These are phyloP conservation scores for Penicillium lagena DNA, from an alignment of 495 filamentous ascomycete species.

Conservation along the genomic window DNA sequence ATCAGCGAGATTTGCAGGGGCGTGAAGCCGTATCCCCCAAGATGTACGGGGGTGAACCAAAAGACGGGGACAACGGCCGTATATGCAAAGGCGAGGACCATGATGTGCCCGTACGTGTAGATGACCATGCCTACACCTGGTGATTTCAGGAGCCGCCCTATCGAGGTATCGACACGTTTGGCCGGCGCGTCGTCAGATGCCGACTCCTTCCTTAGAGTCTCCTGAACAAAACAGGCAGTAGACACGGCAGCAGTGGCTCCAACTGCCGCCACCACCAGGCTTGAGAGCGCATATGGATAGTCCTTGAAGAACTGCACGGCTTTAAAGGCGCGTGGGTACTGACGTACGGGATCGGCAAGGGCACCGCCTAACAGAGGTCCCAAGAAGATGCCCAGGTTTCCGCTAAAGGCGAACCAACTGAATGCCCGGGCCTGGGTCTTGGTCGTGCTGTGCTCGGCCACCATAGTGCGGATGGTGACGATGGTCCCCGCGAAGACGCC, in stretches of 20 bases:
- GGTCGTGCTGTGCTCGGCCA: slow-evolving; percentile 60
- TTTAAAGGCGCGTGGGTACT: slow-evolving; percentile 51
- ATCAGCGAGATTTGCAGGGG: slow-evolving; percentile 52
- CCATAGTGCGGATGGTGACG: slow-evolving; percentile 64
- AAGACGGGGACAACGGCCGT: slow-evolving; percentile 57
- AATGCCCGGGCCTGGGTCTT: slow-evolving; percentile 64
- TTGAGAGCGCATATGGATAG: slow-evolving; percentile 61
- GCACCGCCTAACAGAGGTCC: slow-evolving; percentile 59
- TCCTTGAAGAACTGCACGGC: slow-evolving; percentile 47
- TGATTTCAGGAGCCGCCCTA: slow-evolving; percentile 47
- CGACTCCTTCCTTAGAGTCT: slow-evolving; percentile 38
- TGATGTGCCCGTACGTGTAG: slow-evolving; percentile 51
- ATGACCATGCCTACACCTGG: slow-evolving; percentile 60
- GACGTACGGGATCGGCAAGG: slow-evolving; percentile 52
- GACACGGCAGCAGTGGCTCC: slow-evolving; percentile 42
- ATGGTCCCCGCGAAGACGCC: slow-evolving; percentile 64
- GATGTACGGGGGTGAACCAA: slow-evolving; percentile 46
- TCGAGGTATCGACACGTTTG: slow-evolving; percentile 27
- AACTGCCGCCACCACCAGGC: slow-evolving; percentile 44
- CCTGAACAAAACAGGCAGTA: slow-evolving; percentile 46
- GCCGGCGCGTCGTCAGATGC: slow-evolving; percentile 1
- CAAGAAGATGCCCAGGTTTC: slow-evolving; percentile 63
- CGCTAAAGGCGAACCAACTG: slow-evolving; percentile 63
- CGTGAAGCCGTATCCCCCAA: slow-evolving; percentile 57
- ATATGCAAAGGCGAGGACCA: slow-evolving; percentile 57